Evolutionary conservation across 2,329 filamentous ascomycete species (phyloP), one percentile per base, ranked within the genome.

Genomic region (Diplodia sapinea): DNA sequence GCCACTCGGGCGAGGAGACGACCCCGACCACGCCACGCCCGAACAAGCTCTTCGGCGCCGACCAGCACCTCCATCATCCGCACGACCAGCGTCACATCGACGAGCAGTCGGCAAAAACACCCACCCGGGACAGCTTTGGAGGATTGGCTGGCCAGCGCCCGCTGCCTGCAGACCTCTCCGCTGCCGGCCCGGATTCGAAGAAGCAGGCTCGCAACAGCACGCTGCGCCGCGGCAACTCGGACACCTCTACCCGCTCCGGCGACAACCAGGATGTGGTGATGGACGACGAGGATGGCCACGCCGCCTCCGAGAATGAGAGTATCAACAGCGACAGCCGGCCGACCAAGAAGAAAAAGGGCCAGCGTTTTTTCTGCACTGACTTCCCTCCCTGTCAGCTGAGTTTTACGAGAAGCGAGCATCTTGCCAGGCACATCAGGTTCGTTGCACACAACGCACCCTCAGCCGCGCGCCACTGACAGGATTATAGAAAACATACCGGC

Each of bases 331-430:
- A 84, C 38, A 91, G 92, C 69, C 87, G 90, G 70, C 90, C 91
- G 9, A 89, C 86, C 64, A 96, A 96, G 82, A 98, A 97, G 86
- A 97, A 97, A 82, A 97, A 97, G 79, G 93, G 93, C 0, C 93
- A 97, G 78, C 88, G 93, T 55, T 99, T 99, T 79, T 97, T 94
- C 79, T 99, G 95, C 81, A 96, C 91, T 4, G 93, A 97, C 38
- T 98, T 93, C 73, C 94, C 94, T 31, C 94, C 94, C 4, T 99
- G 95, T 79, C 94, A 90, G 74, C 79, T 99, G 68, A 97, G 93
- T 79, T 99, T 99, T 77, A 98, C 95, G 0, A 85, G 95, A 70
- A 98, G 94, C 75, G 95, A 99, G 78, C 95, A 99, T 82, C 80
- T 99, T 69, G 94, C 94, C 17, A 87, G 95, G 63, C 95, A 99